phyloP scores from a whole-genome alignment of 352 stramenopile genomes.

The Discostella stelligera region DNA sequence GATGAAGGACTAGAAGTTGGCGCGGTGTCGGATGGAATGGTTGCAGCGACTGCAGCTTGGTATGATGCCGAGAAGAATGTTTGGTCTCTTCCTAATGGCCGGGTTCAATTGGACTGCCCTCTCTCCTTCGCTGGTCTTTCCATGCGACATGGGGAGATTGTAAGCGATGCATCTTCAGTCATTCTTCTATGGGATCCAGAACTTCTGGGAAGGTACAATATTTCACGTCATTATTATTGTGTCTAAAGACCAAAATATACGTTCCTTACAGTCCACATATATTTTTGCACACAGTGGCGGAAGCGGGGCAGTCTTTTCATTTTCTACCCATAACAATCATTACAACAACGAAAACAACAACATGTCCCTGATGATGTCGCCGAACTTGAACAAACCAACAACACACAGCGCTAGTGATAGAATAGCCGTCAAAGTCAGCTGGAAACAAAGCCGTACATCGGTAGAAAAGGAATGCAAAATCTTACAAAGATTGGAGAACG shows the following conservation, averaged over 20 bases:
- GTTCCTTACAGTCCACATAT: neutral
- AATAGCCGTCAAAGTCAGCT: slow-evolving; percentile 71
- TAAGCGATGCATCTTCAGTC: neutral
- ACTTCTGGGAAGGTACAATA: slow-evolving; percentile 46
- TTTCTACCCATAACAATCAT: slow-evolving; percentile 6
- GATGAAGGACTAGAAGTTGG: neutral
- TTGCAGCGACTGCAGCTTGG: neutral
- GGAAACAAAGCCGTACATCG: slow-evolving; percentile 52
- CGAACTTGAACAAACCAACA: neutral
- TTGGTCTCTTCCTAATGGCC: slow-evolving; percentile 46
- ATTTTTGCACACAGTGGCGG: slow-evolving; percentile 36
- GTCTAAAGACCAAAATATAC: neutral
- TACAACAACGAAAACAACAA: too few relatives aligned
- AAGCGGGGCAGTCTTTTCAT: slow-evolving; percentile 67
- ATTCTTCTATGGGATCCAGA: slow-evolving; percentile 32
- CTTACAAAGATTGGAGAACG: slow-evolving; percentile 48
- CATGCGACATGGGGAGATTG: slow-evolving; percentile 1
- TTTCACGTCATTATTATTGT: slow-evolving; percentile 8
- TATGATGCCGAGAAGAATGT: neutral
- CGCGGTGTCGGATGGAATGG: neutral
- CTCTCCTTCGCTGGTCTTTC: slow-evolving; percentile 6
- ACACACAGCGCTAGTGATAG: slow-evolving; percentile 7
- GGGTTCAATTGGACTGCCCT: slow-evolving; percentile 29
- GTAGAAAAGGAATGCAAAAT: slow-evolving; percentile 68
- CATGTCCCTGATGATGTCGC: neutral